Conservation (phyloP, 345 rosid genomes). For the Nasturtium officinale region DNA sequence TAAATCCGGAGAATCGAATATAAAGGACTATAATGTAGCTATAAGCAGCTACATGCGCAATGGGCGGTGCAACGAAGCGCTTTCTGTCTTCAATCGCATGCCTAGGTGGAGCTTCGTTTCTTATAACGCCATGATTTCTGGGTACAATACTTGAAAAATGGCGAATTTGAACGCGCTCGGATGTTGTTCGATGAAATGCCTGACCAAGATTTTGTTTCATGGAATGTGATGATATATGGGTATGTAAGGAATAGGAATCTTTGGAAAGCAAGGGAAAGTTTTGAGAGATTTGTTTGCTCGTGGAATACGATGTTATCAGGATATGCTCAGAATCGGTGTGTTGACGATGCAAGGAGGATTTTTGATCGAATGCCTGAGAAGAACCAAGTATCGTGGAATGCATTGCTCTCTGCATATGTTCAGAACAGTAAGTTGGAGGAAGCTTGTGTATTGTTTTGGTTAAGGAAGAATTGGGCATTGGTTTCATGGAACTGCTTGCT, state of each 20-base stretch:
- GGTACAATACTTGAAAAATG: slow-evolving; percentile 48
- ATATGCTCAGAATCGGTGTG: slow-evolving; percentile 61
- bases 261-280: slow-evolving; percentile 53
- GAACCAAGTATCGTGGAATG: slow-evolving; percentile 64
- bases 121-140: slow-evolving; percentile 62
- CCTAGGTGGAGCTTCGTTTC: slow-evolving; percentile 61
- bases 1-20: slow-evolving; percentile 46
- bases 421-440: slow-evolving; percentile 65
- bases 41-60: slow-evolving; percentile 64
- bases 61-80: slow-evolving; percentile 49
- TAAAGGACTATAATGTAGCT: slow-evolving; percentile 53
- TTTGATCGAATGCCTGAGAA: slow-evolving; percentile 58
- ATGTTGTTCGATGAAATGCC: slow-evolving; percentile 60
- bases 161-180: slow-evolving; percentile 48
- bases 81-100: slow-evolving; percentile 54
- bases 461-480: slow-evolving; percentile 52
- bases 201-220: slow-evolving; percentile 53
- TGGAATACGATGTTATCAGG: slow-evolving; percentile 80
- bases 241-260: slow-evolving; percentile 61
- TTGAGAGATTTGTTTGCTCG: slow-evolving; percentile 57
- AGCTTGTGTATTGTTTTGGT: slow-evolving; percentile 53
- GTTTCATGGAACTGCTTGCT: slow-evolving; percentile 76
- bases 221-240: slow-evolving; percentile 72
- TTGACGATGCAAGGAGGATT: slow-evolving; percentile 55
- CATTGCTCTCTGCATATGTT: slow-evolving; percentile 61